Evolutionary conservation across 1,139 yeast species (phyloP), one percentile per base, ranked within the genome.

Genomic region (Zhuliangozyma blackwelliae): DNA sequence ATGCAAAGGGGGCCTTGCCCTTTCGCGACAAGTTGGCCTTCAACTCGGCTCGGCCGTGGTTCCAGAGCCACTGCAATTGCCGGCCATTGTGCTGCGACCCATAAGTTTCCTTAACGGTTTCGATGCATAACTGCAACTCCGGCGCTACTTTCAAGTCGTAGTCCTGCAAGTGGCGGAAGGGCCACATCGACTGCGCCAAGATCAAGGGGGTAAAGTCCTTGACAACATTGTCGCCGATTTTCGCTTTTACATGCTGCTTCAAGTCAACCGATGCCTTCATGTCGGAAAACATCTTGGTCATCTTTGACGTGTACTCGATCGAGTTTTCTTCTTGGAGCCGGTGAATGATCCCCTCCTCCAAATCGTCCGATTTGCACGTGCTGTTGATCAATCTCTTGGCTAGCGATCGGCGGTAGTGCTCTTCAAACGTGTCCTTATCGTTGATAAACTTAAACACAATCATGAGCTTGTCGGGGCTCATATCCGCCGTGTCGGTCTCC

Each of bases 251-350:
- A 41, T 75, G 72, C 13, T 61, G 57, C 50, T 84, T 88, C 58
- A 92, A 72, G 44, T 88, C 95, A 44, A 79, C 80, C 0, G 96
- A 88, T 3, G 94, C 79, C 51, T 85, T 77, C 73, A 94, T 88
- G 61, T 94, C 98, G 55, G 86, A 87, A 61, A 94, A 90, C 99
- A 94, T 94, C 52, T 90, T 85, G 30, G 96, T 88, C 63, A 94
- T 85, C 58, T 89, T 92, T 40, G 89, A 83, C 2, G 97, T 90
- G 59, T 89, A 94, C 52, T 92, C 98, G 54, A 82, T 74, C 16
- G 96, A 90, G 60, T 94, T 90, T 45, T 86, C 96, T 43, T 86
- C 87, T 58, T 90, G 95, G 47, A 94, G 73, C 52, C 86, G 78
- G 52, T 89, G 88, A 43, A 94, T 87, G 49, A 94, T 82, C 42